These are phyloP conservation scores for Kandelia obovata DNA, from an alignment of 345 rosid species.

Conservation along the genomic window DNA sequence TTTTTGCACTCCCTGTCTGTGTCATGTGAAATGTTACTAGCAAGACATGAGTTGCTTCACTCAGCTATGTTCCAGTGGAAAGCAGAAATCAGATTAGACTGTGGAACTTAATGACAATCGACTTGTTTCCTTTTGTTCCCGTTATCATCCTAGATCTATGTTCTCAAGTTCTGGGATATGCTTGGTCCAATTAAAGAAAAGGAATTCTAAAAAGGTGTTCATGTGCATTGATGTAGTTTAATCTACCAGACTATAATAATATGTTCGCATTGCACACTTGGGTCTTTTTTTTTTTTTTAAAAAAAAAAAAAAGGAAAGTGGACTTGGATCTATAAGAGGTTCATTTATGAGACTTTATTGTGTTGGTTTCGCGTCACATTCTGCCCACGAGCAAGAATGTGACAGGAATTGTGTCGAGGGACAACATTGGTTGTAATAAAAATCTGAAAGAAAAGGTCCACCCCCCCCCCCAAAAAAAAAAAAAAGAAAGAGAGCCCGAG, in stretches of 20 bases:
- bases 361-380: conserved; percentile 51
- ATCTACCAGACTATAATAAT: no score
- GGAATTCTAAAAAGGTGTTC: background rate
- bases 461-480: no score
- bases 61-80: background rate
- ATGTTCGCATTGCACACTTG: background rate
- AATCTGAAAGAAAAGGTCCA: background rate
- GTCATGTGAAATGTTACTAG: conserved; percentile 10
- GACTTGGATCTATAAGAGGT: conserved; percentile 12
- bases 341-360: conserved; percentile 46
- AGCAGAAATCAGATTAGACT: background rate
- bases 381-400: conserved; percentile 20
- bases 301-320: no score
- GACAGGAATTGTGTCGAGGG: no score
- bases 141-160: background rate
- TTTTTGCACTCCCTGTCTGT: background rate
- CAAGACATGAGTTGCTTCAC: background rate
- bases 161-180: background rate
- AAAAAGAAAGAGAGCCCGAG: no score
- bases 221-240: background rate
- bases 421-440: background rate
- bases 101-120: background rate
- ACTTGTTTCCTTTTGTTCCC: background rate
- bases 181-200: background rate
- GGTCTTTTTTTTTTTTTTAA: no score